Conservation (phyloP, 1,139 yeast genomes). For the Candida tunisiensis region DNA sequence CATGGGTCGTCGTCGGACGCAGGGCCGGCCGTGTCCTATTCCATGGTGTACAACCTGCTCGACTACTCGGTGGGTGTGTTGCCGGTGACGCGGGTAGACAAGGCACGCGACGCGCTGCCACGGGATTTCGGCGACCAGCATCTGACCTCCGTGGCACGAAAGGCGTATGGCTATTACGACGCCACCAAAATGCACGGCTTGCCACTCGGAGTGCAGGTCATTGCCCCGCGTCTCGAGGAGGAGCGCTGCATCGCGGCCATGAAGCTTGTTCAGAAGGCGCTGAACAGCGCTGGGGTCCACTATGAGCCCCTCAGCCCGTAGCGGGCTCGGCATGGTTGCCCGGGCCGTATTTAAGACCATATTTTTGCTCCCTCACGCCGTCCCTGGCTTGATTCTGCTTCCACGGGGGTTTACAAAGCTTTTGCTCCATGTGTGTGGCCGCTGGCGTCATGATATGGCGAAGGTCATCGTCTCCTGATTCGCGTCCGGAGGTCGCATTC, state of each 20-base stretch:
- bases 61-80: constrained; percentile 32
- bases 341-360: too few relatives aligned
- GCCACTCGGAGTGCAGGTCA: constrained; percentile 35
- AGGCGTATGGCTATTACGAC: constrained; percentile 21
- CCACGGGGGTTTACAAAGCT: too few relatives aligned
- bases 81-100: constrained; percentile 30
- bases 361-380: too few relatives aligned
- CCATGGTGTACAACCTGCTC: constrained; percentile 28
- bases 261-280: constrained; percentile 20
- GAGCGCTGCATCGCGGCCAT: constrained; percentile 30
- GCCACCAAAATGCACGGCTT: constrained; percentile 30
- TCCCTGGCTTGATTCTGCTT: too few relatives aligned
- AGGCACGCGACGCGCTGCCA: constrained; percentile 17
- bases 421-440: too few relatives aligned
- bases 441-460: too few relatives aligned
- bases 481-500: too few relatives aligned
- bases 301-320: constrained; percentile 15
- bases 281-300: constrained; percentile 14
- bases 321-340: too few relatives aligned
- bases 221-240: constrained; percentile 6
- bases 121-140: constrained; percentile 10
- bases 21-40: constrained; percentile 19
- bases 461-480: too few relatives aligned
- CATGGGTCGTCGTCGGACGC: constrained; percentile 16
- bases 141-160: constrained; percentile 13